Base-by-base conservation (phyloP, 306 rosid species). In the Lathyrus sativus region DNA sequence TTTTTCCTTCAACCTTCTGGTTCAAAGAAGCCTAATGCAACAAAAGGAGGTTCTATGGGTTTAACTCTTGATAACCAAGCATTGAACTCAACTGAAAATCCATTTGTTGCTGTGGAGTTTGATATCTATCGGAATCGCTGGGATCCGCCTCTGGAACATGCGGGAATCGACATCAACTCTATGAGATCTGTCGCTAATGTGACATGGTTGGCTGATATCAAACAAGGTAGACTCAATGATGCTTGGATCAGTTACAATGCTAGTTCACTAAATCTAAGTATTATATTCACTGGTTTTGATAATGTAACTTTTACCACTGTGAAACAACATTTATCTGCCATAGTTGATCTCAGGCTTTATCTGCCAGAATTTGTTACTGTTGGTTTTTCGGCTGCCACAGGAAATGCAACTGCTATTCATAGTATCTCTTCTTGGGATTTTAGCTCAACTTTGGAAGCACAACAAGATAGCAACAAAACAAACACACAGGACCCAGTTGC, bases 81-180 rank as follows among this genome's bases (percentile, higher is more conserved):
- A 5, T 0, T 11, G 3, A 69, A 75, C 26, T 39, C 83, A 17
- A 62, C 64, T 2, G 7, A 43, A 71, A 44, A 66, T 65, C 72
- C 70, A 5, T 85, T 86, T 70, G 81, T 83, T 22, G 90, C 81
- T 0, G 77, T 83, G 35, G 90, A 86, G 63, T 86, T 84, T 42
- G 91, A 86, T 59, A 84, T 78, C 65, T 77, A 2, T 12, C 7
- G 2, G 1, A 68, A 75, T 14, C 0, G 0, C 0, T 82, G 65
- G 71, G 92, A 87, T 67, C 84, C 81, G 9, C 46, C 53, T 0
- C 0, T 3, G 0, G 62, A 42, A 43, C 86, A 84, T 70, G 87
- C 82, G 6, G 91, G 89, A 15, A 77, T 86, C 10, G 58, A 84
- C 45, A 53, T 80, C 22, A 80, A 56, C 31, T 82, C 89, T 2